Evolutionary conservation across 2,329 filamentous ascomycete genomes (phyloP).

Genomic region (Hymenoscyphus scutula): DNA sequence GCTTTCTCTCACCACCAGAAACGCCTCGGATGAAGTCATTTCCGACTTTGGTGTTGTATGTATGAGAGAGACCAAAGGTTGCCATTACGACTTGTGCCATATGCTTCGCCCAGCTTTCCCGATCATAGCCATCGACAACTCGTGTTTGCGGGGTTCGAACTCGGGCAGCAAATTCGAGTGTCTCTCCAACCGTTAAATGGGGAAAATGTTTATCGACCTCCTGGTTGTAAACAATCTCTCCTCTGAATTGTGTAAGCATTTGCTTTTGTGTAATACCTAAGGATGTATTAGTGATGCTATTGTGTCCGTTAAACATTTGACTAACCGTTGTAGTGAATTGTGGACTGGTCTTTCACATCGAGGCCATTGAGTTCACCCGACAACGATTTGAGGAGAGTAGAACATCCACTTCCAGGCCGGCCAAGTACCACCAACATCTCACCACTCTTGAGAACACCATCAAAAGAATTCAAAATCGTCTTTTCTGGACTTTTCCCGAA

Average conservation of each 20-base stretch:
- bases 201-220: slow-evolving; percentile 76
- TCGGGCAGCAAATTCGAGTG: slow-evolving; percentile 69
- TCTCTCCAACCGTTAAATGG: slow-evolving; percentile 71
- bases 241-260: slow-evolving; percentile 60
- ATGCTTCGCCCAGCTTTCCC: slow-evolving; percentile 47
- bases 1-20: slow-evolving; percentile 71
- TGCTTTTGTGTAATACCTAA: slow-evolving; percentile 46
- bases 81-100: slow-evolving; percentile 62
- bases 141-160: slow-evolving; percentile 62
- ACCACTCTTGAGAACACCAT: slow-evolving; percentile 61
- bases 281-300: too few species aligned
- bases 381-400: slow-evolving; percentile 61
- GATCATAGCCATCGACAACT: slow-evolving; percentile 55
- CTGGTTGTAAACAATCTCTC: slow-evolving; percentile 71
- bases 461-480: slow-evolving; percentile 61
- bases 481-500: slow-evolving; percentile 52
- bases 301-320: slow-evolving; percentile 60
- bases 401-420: slow-evolving; percentile 63
- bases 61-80: slow-evolving; percentile 69
- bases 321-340: slow-evolving; percentile 61
- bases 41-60: slow-evolving; percentile 70
- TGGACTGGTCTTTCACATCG: slow-evolving; percentile 48
- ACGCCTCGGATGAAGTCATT: slow-evolving; percentile 70
- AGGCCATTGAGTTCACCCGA: slow-evolving; percentile 59
- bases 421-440: slow-evolving; percentile 70